These are phyloP conservation scores for Talaromyces wortmannii DNA, from an alignment of 495 filamentous ascomycete species.

Conservation along the genomic window DNA sequence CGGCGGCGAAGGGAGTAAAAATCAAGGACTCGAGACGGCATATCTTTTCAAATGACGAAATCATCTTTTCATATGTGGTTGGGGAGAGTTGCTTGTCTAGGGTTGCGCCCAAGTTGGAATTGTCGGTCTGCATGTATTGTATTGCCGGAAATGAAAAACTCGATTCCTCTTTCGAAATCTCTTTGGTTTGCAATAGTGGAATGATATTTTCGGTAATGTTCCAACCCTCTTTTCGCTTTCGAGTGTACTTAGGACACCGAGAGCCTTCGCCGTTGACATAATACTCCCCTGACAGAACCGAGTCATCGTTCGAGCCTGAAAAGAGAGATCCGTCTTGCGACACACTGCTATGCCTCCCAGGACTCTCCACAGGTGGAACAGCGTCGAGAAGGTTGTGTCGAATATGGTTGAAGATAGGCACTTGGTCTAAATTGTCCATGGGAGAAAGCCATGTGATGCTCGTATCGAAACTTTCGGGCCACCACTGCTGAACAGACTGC, in stretches of 20 bases:
- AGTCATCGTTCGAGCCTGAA: slow-evolving; percentile 11
- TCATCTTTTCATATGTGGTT: slow-evolving; percentile 25
- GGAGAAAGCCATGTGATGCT: slow-evolving; percentile 21
- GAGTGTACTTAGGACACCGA: slow-evolving; percentile 23
- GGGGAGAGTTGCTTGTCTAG: slow-evolving; percentile 15
- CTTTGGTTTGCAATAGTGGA: neutral
- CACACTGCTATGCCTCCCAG: neutral
- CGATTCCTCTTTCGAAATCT: slow-evolving; percentile 1
- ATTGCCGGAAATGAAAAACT: slow-evolving; percentile 19
- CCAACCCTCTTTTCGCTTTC: slow-evolving; percentile 9
- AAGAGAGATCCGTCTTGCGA: slow-evolving; percentile 11
- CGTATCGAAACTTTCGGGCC: neutral
- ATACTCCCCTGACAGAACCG: slow-evolving; percentile 24
- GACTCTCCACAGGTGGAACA: neutral
- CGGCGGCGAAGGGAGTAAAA: slow-evolving; percentile 27
- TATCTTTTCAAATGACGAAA: slow-evolving; percentile 23
- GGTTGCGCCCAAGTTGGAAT: neutral
- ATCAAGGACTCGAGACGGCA: slow-evolving; percentile 28
- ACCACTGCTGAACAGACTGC: neutral
- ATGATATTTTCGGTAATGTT: neutral
- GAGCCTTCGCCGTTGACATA: slow-evolving; percentile 29
- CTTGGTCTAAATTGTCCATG: slow-evolving; percentile 11
- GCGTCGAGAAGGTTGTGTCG: neutral
- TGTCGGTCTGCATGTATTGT: slow-evolving; percentile 9
- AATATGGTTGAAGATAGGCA: neutral